Percentiles rank a stretch among this genome's conserved stretches.
These are phyloP conservation scores for Forsythia suspensa DNA, from an alignment of 257 asterid genomes.

Conservation along the genomic window DNA sequence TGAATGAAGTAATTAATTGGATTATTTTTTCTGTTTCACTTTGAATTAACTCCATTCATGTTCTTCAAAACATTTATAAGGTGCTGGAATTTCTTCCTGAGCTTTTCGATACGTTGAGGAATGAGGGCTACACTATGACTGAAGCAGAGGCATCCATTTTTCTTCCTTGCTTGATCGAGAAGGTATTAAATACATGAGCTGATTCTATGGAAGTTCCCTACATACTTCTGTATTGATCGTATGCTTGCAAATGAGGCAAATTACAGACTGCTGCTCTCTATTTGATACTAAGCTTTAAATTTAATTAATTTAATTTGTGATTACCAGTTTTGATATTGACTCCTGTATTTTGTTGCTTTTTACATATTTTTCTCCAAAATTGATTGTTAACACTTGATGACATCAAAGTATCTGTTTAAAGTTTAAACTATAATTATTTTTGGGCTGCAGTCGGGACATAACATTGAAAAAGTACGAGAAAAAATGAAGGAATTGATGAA, in stretches of 20 bases:
- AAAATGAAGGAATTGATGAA: conserved; percentile 92
- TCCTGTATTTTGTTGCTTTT: conserved; percentile 1
- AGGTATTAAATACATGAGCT: conserved; percentile 46
- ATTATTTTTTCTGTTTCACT: background rate
- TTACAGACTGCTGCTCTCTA: background rate
- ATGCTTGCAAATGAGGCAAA: background rate
- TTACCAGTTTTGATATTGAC: background rate
- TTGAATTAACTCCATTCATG: conserved; percentile 17
- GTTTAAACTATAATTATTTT: conserved; percentile 11
- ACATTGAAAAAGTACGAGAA: conserved; percentile 90
- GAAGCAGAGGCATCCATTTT: conserved; percentile 97
- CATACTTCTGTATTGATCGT: background rate
- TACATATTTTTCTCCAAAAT: conserved; percentile 8
- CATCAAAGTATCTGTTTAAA: conserved; percentile 10
- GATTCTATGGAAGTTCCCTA: conserved; percentile 12
- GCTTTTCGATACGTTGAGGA: conserved; percentile 78
- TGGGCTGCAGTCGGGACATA: conserved; percentile 86
- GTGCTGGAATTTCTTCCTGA: conserved; percentile 99
- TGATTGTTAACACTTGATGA: background rate
- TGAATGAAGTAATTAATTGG: background rate
- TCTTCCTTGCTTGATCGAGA: conserved; percentile 94
- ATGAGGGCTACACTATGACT: conserved; percentile 80
- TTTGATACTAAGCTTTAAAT: background rate
- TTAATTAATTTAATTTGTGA: background rate
- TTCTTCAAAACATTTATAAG: conserved; percentile 37